phyloP scores from a whole-genome alignment of 257 asterid species.

The Fraxinus quadrangulata region DNA sequence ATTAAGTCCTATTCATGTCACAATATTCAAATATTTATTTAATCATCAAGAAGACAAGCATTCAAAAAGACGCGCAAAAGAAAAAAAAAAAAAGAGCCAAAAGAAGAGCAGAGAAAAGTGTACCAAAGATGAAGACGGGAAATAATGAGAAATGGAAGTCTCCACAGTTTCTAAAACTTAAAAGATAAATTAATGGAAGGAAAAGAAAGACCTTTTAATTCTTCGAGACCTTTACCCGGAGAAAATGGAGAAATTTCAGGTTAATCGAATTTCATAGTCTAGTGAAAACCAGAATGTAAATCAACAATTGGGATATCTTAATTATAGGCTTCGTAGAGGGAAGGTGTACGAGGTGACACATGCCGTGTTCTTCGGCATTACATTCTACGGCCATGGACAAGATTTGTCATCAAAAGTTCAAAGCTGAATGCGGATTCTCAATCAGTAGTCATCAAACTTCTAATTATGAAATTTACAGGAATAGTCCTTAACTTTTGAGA shows the following conservation, averaged over 20 bases:
- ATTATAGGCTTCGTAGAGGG: no score
- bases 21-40: not conserved
- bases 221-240: conserved; percentile 22
- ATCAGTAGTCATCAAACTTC: no score
- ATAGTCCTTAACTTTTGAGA: no score
- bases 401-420: no score
- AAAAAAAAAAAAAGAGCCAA: not conserved
- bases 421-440: no score
- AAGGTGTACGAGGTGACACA: no score
- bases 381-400: no score
- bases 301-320: no score
- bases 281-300: no score
- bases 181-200: conserved; percentile 1
- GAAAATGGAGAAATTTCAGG: conserved; percentile 31
- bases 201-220: conserved; percentile 12
- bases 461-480: no score
- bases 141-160: conserved; percentile 17
- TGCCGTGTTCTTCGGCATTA: no score
- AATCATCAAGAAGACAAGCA: not conserved
- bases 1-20: not conserved
- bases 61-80: conserved; percentile 2
- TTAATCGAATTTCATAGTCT: not conserved
- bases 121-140: conserved; percentile 36
- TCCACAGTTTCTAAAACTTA: conserved; percentile 21
- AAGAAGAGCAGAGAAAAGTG: no score